Conservation (phyloP, 2,329 filamentous ascomycete species). For the Calcarisporium arbuscula region DNA sequence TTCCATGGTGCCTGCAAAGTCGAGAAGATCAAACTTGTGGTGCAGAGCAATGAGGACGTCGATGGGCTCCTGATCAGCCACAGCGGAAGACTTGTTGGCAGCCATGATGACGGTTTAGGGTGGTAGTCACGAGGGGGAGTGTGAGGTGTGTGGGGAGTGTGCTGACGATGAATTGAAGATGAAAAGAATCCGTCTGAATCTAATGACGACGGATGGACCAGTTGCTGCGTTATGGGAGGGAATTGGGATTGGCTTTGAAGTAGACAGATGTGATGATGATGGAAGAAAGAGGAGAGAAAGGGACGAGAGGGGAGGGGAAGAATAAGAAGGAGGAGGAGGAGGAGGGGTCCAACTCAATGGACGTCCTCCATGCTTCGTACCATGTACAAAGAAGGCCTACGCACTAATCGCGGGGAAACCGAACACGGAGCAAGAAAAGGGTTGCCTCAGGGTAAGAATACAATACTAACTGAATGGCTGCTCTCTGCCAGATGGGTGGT, state of each 20-base stretch:
- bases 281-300: slow-evolving; percentile 12
- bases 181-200: no score
- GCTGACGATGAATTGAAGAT: no score
- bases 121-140: slow-evolving; percentile 9
- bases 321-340: slow-evolving; percentile 8
- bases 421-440: no score
- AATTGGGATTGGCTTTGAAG: slow-evolving; percentile 13
- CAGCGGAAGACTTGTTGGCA: slow-evolving; percentile 51
- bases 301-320: slow-evolving; percentile 16
- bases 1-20: slow-evolving; percentile 51
- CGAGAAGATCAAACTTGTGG: slow-evolving; percentile 52
- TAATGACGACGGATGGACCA: no score
- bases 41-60: slow-evolving; percentile 56
- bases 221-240: slow-evolving; percentile 9
- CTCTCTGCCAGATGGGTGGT: no score
- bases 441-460: no score
- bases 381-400: no score
- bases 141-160: slow-evolving; percentile 10
- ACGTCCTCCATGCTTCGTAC: no score
- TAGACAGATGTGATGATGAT: slow-evolving; percentile 12
- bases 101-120: slow-evolving; percentile 42
- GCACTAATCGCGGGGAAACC: no score
- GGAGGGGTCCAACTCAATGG: slow-evolving; percentile 9
- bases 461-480: no score
- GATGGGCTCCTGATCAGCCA: slow-evolving; percentile 50